Conservation (phyloP, 306 rosid species). For the Herpetospermum pedunculosum region DNA sequence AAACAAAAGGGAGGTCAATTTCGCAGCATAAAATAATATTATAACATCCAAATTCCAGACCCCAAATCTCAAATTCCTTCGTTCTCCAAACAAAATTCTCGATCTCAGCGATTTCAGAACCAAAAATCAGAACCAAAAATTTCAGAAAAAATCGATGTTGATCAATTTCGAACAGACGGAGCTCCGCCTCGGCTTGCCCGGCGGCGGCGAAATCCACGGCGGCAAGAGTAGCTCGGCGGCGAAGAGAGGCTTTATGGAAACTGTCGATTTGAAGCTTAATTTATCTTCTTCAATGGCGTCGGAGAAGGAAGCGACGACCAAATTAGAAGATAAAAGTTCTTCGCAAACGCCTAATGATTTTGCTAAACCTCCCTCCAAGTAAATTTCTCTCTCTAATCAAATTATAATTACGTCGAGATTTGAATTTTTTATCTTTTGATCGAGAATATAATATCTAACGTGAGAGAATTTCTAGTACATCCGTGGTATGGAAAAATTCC, state of each 20-base stretch:
- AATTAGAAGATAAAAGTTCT: slow-evolving; percentile 11
- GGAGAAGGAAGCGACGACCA: slow-evolving; percentile 10
- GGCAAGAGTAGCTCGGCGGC: slow-evolving; percentile 27
- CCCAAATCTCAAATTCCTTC: background rate
- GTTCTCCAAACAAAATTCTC: background rate
- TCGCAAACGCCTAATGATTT: slow-evolving; percentile 18
- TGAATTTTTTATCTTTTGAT: too few species aligned
- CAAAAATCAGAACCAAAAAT: background rate
- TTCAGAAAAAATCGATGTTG: too few species aligned
- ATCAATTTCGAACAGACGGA: slow-evolving; percentile 12
- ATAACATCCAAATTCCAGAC: background rate
- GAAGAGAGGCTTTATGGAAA: slow-evolving; percentile 64
- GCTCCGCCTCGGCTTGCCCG: slow-evolving; percentile 46
- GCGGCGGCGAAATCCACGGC: slow-evolving; percentile 16
- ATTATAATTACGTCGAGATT: too few species aligned
- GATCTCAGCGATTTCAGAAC: background rate
- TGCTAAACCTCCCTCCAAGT: slow-evolving; percentile 59
- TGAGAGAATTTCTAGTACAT: too few species aligned
- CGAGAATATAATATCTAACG: too few species aligned
- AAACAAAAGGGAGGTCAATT: background rate
- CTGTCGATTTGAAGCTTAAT: slow-evolving; percentile 87
- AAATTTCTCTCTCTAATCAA: slow-evolving; percentile 16
- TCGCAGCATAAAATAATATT: background rate
- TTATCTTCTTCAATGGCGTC: slow-evolving; percentile 30
- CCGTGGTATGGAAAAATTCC: too few species aligned